Base-by-base conservation (phyloP, 2,329 filamentous ascomycete genomes). In the Grosmannia penicillata region DNA sequence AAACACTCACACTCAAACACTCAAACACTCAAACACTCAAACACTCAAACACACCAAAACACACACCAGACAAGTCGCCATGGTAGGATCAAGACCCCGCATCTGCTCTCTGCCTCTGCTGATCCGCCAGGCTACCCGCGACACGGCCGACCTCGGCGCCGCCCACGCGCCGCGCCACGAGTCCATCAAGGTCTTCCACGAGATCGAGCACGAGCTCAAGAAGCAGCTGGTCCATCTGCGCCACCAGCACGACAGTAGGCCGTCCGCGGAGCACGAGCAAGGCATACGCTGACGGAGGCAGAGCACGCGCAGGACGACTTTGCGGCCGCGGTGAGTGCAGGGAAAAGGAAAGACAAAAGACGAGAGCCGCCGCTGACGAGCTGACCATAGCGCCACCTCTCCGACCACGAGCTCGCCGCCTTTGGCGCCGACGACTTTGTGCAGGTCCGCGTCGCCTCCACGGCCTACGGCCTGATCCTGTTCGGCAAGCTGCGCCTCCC, bases 271-370 rank as follows among this genome's bases (percentile, higher is more conserved):
- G 11, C 6, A 5, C 14, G 6, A 17, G 22, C 9, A 22, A 24
- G 17, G 11, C 37, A 38, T 37, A 45, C 35, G 31, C 27, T 38
- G 18, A 33, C 28, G 4, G 4, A 11, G 22, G 9, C 31, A 68
- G 67, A 72, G 48, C 69, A 73, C 45, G 68, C 72, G 45, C 61
- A 60, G 8, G 62, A 68, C 43, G 71, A 70, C 52, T 73, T 73
- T 56, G 40, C 37, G 1, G 60, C 61, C n/a, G 60, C 65, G 3
- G 65, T 65, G 37, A 47, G 42, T 53, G n/a, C n/a, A n/a, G n/a
- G n/a, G n/a, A n/a, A n/a, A n/a, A n/a, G n/a, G n/a, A n/a, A n/a
- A n/a, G n/a, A n/a, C n/a, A n/a, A n/a, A n/a, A n/a, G n/a, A n/a
- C n/a, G n/a, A n/a, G n/a, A n/a, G n/a, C n/a, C n/a, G n/a, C n/a